Percentiles rank a stretch among this genome's conserved stretches.
Evolutionary conservation across 140 eudicot species (phyloP).

Genomic region (Ambrosia hybrid): DNA sequence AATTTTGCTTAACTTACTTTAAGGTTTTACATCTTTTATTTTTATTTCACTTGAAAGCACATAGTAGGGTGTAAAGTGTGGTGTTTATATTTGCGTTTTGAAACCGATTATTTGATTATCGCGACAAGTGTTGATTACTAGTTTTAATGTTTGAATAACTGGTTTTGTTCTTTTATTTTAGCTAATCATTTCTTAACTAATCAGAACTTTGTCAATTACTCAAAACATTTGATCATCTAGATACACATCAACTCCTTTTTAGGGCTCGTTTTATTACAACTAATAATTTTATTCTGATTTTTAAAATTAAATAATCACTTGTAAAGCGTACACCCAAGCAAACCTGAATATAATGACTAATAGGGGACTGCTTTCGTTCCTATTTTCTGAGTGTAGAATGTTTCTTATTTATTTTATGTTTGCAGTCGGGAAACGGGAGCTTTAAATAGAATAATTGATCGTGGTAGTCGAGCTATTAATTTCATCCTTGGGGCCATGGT

Average conservation of each 20-base stretch:
- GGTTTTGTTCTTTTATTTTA: too few relatives aligned
- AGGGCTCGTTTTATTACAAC: background rate
- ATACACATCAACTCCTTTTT: background rate
- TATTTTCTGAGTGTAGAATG: background rate
- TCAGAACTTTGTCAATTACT: background rate
- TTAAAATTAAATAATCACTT: background rate
- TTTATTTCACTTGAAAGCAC: conserved; percentile 6
- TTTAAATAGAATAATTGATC: conserved; percentile 85
- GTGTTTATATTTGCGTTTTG: background rate
- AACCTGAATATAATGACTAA: background rate
- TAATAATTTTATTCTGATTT: background rate
- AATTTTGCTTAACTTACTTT: background rate
- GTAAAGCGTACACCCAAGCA: background rate
- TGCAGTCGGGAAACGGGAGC: conserved; percentile 97
- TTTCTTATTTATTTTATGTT: conserved; percentile 22
- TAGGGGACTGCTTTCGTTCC: background rate
- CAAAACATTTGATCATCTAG: background rate
- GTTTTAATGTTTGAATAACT: too few relatives aligned
- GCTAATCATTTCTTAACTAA: background rate
- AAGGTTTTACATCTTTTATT: background rate
- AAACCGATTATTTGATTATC: background rate
- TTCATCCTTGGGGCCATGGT: conserved; percentile 93
- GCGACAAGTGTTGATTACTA: too few relatives aligned
- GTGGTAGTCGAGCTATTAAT: conserved; percentile 99
- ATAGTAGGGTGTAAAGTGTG: background rate